Evolutionary conservation across 441 rosid species (phyloP).

Genomic region (Kokia cookei): DNA sequence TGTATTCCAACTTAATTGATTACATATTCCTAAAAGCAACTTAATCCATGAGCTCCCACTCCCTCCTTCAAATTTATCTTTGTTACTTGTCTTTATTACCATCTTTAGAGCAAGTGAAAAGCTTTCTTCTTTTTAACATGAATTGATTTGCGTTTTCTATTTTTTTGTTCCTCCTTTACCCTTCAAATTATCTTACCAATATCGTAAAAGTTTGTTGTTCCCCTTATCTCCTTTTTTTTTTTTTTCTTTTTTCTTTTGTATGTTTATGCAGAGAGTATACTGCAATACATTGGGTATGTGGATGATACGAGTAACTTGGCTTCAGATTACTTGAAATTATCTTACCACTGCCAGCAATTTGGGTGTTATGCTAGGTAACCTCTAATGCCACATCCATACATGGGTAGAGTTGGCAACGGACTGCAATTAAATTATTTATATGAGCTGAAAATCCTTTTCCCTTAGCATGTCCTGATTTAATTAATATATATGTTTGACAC

Average conservation of each 20-base stretch:
- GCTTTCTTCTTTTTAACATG: background rate
- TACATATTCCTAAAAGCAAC: background rate
- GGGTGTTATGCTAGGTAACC: conserved; percentile 59
- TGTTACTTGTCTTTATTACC: background rate
- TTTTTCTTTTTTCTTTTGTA: conserved; percentile 4
- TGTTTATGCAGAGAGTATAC: conserved; percentile 33
- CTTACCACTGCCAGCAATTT: conserved; percentile 59
- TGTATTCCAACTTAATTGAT: background rate
- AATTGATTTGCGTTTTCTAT: background rate
- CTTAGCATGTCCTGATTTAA: background rate
- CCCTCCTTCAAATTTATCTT: background rate
- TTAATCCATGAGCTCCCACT: background rate
- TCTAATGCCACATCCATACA: background rate
- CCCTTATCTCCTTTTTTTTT: background rate
- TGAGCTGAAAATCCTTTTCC: background rate
- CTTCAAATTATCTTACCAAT: conserved; percentile 2
- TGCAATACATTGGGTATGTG: conserved; percentile 48
- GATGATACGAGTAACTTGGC: conserved; percentile 22
- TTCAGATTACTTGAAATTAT: conserved; percentile 39
- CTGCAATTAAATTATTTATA: background rate
- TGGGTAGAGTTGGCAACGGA: background rate
- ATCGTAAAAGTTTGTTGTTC: background rate
- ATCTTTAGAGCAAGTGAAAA: background rate
- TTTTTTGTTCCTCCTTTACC: background rate
- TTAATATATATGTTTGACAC: background rate